A percentile compares a stretch with the other conserved stretches of the same genome.
Evolutionary conservation across 768 basidiomycete species (phyloP).

Genomic region (Phlebiopsis flavidoalba): DNA sequence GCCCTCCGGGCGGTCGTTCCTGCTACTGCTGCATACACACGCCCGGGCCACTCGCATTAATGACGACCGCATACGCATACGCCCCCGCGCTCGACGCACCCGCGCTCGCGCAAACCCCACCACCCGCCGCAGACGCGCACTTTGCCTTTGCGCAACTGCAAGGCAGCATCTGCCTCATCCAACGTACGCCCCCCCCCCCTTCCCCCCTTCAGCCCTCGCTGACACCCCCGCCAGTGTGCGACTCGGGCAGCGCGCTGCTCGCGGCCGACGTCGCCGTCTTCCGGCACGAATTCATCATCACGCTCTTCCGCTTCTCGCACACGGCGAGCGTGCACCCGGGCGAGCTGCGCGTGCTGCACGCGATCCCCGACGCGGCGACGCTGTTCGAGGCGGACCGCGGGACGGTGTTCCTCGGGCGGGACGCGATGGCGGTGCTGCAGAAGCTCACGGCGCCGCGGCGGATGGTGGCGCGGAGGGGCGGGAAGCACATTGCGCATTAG

Average conservation of each 20-base stretch:
- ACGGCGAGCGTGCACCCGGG: slow-evolving; percentile 27
- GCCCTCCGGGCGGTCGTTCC: background rate
- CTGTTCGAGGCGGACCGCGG: slow-evolving; percentile 30
- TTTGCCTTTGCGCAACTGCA: slow-evolving; percentile 25
- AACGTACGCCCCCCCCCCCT: slow-evolving; percentile 16
- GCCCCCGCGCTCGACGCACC: background rate
- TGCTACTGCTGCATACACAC: background rate
- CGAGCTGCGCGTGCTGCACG: slow-evolving; percentile 30
- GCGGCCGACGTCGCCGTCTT: slow-evolving; percentile 20
- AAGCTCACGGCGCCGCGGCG: slow-evolving; percentile 18
- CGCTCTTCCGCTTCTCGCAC: slow-evolving; percentile 34
- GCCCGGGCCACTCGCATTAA: background rate
- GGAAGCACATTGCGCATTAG: background rate
- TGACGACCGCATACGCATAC: background rate
- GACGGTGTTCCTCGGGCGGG: slow-evolving; percentile 30
- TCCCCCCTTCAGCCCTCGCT: background rate
- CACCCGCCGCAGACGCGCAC: background rate
- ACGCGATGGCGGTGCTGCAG: slow-evolving; percentile 28
- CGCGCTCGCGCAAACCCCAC: too few relatives aligned
- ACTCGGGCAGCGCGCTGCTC: slow-evolving; percentile 15
- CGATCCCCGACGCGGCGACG: slow-evolving; percentile 24
- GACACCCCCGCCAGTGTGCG: slow-evolving; percentile 15
- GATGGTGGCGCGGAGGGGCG: background rate
- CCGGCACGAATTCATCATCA: slow-evolving; percentile 33
- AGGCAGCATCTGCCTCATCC: slow-evolving; percentile 23